Evolutionary conservation across 352 stramenopile species (phyloP).

Genomic region (Globisporangium barbulae): DNA sequence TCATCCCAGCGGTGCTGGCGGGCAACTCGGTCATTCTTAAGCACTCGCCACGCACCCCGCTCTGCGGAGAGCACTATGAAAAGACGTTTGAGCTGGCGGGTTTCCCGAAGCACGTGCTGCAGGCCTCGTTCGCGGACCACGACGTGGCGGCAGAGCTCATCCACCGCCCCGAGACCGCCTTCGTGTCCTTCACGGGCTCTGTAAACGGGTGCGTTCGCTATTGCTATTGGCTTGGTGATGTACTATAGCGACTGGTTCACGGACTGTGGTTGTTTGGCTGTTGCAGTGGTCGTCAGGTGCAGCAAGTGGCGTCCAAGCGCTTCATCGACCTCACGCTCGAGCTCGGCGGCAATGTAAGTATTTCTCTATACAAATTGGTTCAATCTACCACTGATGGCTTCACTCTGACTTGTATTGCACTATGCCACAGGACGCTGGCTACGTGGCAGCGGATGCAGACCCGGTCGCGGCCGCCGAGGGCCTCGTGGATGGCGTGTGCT

Average conservation of each 20-base stretch:
- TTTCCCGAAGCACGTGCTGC: slow-evolving; percentile 62
- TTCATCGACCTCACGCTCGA: slow-evolving; percentile 84
- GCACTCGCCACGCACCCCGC: slow-evolving; percentile 74
- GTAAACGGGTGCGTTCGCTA: slow-evolving; percentile 43
- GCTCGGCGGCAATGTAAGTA: slow-evolving; percentile 72
- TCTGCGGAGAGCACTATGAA: slow-evolving; percentile 74
- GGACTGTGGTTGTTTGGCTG: neutral
- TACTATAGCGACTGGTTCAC: slow-evolving; percentile 8
- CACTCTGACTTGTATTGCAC: neutral
- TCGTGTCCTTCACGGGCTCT: slow-evolving; percentile 84
- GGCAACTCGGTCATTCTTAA: slow-evolving; percentile 82
- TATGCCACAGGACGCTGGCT: slow-evolving; percentile 60
- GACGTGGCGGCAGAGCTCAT: slow-evolving; percentile 67
- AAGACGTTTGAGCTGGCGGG: slow-evolving; percentile 64
- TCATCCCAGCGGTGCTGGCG: slow-evolving; percentile 78
- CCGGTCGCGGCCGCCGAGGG: slow-evolving; percentile 56
- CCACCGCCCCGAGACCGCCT: slow-evolving; percentile 58
- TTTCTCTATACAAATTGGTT: neutral
- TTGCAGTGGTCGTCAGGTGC: slow-evolving; percentile 62
- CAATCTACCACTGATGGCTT: neutral
- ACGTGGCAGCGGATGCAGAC: slow-evolving; percentile 71
- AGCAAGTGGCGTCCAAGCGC: slow-evolving; percentile 44
- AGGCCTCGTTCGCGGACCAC: slow-evolving; percentile 67
- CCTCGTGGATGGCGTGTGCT: slow-evolving; percentile 79
- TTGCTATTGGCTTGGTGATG: neutral